Conservation (phyloP, 495 filamentous ascomycete genomes). For the Neurospora intermedia region DNA sequence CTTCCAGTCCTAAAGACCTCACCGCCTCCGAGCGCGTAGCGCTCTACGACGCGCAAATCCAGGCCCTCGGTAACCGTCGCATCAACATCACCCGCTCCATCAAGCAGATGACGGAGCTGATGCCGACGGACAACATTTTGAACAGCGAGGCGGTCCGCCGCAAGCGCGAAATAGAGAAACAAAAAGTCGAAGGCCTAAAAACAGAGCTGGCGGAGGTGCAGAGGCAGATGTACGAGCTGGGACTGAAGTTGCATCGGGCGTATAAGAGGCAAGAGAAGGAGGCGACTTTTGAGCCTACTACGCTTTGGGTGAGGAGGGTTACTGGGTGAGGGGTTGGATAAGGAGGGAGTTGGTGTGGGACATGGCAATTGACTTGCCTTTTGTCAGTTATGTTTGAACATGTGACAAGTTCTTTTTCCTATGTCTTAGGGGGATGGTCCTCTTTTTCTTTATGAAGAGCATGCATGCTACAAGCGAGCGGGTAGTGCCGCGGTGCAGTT, state of each 20-base stretch:
- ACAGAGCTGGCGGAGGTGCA: constrained; percentile 69
- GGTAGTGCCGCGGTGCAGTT: not conserved
- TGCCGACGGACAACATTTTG: constrained; percentile 42
- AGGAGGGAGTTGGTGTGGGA: not conserved
- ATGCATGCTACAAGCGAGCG: not conserved
- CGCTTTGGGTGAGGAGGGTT: constrained; percentile 72
- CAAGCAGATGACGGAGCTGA: constrained; percentile 57
- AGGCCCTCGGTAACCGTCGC: constrained; percentile 53
- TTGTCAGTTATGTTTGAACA: not conserved
- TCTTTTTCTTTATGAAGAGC: not conserved
- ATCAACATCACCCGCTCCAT: constrained; percentile 62
- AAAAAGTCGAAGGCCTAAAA: constrained; percentile 56
- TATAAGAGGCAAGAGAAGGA: constrained; percentile 64
- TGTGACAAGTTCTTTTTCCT: not conserved
- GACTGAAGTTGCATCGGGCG: constrained; percentile 68
- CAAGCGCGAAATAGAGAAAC: constrained; percentile 57
- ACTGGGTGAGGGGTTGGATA: constrained; percentile 20
- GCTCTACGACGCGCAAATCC: constrained; percentile 54
- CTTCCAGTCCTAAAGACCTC: constrained; percentile 23
- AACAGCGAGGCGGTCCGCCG: constrained; percentile 32
- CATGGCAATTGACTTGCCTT: not conserved
- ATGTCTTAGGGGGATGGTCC: not conserved
- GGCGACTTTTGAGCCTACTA: constrained; percentile 52
- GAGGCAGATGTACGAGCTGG: constrained; percentile 75
- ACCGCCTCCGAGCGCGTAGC: constrained; percentile 50